Base-by-base conservation (phyloP, 106 monocot species). In the Iris macrosiphon region DNA sequence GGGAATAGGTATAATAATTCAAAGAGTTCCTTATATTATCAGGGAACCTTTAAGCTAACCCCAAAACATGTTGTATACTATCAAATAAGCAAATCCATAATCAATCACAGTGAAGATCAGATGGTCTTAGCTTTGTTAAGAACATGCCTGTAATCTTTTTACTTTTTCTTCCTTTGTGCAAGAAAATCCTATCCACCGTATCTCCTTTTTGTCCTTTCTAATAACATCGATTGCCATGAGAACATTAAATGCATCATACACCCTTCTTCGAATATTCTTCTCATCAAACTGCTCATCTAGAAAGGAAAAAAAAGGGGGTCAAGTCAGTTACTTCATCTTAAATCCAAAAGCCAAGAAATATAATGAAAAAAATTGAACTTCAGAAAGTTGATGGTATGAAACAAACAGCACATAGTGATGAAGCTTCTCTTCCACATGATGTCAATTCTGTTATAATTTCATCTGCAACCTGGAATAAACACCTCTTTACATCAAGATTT, bases 191-290 rank as follows among this genome's bases (percentile, higher is more conserved):
- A 61, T 64, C 87, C 87, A 88, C 31, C 54, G 38, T 46, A 88
- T 66, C 50, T 88, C 82, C 64, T 88, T 88, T 55, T 83, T 82
- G 40, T 78, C 87, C 44, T 75, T 78, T 28, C 48, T 48, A 59
- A 88, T 79, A 70, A 75, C 64, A 72, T 77, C 60, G 32, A 83
- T 82, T 16, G 87, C 77, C 50, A 79, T 61, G n/a, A 88, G 87
- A 68, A 88, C 87, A 39, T 88, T 88, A 47, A 88, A 72, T 52
- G 82, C 87, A 73, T 88, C 87, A 59, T 88, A 88, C 15, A 88
- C 82, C 50, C 87, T 78, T 37, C 87, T 63, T 50, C 87, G 49
- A 25, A 88, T 82, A 56, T 82, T 88, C 72, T 88, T 88, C 63
- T 82, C 87, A 55, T 88, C 87, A 66, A 83, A 83, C 71, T 88